Percentiles rank a stretch among this genome's conserved stretches.
Evolutionary conservation across 73 alveolate species (phyloP).

Genomic region (Strombidium stylifer): DNA sequence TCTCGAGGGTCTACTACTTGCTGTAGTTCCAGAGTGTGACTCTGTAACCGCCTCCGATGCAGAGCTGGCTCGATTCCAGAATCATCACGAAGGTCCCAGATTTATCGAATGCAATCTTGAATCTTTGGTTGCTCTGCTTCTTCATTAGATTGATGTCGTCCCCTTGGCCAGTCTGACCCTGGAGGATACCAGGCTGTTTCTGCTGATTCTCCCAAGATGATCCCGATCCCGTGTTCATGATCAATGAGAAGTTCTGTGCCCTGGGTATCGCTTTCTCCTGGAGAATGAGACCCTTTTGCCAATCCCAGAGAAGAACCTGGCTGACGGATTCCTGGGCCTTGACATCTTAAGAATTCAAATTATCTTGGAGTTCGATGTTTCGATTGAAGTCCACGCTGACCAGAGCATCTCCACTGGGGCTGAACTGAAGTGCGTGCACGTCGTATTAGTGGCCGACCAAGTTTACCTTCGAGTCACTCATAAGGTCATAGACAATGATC

Average conservation of each 20-base stretch:
- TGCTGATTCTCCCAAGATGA: no score
- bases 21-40: slow-evolving; percentile 21
- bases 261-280: slow-evolving; percentile 22
- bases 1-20: slow-evolving; percentile 12
- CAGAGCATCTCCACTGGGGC: slow-evolving; percentile 39
- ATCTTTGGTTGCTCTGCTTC: neutral
- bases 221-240: neutral
- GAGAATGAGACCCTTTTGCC: slow-evolving; percentile 23
- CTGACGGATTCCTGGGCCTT: slow-evolving; percentile 27
- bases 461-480: slow-evolving; percentile 46
- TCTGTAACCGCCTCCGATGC: slow-evolving; percentile 35
- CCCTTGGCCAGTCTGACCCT: no score
- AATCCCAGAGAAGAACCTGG: slow-evolving; percentile 23
- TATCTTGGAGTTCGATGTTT: no score
- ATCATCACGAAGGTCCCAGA: slow-evolving; percentile 14
- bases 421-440: slow-evolving; percentile 9
- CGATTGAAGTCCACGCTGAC: slow-evolving; percentile 22
- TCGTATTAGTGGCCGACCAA: slow-evolving; percentile 34
- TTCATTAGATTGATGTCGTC: no score
- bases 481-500: slow-evolving; percentile 51
- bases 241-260: neutral
- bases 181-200: no score
- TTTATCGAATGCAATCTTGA: slow-evolving; percentile 23
- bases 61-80: neutral
- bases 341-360: no score